Percentiles rank a stretch among this genome's conserved stretches.
phyloP scores from a whole-genome alignment of 2,329 filamentous ascomycete genomes.

The Penicillium palitans region DNA sequence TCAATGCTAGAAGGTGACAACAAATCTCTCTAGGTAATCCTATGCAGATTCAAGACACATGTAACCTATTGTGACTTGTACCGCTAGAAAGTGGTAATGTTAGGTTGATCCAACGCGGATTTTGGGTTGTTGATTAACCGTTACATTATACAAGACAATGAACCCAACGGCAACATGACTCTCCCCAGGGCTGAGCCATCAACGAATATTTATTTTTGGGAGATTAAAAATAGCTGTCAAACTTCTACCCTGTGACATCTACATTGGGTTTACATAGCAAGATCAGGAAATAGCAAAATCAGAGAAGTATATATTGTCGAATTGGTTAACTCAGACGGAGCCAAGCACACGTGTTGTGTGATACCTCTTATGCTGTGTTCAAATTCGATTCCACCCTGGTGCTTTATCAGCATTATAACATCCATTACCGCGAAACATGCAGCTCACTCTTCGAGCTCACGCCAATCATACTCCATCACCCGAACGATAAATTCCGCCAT shows the following conservation, averaged over 20 bases:
- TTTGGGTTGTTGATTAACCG: neutral
- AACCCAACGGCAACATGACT: neutral
- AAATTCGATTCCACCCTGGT: neutral
- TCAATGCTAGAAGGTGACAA: neutral
- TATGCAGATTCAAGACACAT: neutral
- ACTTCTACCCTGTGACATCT: neutral
- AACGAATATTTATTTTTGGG: neutral
- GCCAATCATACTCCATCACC: slow-evolving; percentile 78
- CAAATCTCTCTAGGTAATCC: neutral
- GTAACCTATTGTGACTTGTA: neutral
- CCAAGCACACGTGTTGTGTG: neutral
- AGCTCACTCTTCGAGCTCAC: slow-evolving; percentile 31
- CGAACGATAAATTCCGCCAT: slow-evolving; percentile 73
- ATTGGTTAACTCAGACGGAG: neutral
- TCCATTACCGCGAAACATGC: neutral
- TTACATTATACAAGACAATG: neutral
- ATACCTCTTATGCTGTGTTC: neutral
- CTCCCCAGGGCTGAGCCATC: neutral
- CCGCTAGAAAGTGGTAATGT: neutral
- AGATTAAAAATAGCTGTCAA: neutral
- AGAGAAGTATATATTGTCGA: neutral
- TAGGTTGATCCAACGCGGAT: too few relatives aligned
- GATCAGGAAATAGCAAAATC: neutral
- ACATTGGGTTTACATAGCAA: neutral
- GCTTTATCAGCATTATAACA: neutral